Evolutionary conservation across 805 yeast genomes (phyloP).

Genomic region (Candida multigemmis): DNA sequence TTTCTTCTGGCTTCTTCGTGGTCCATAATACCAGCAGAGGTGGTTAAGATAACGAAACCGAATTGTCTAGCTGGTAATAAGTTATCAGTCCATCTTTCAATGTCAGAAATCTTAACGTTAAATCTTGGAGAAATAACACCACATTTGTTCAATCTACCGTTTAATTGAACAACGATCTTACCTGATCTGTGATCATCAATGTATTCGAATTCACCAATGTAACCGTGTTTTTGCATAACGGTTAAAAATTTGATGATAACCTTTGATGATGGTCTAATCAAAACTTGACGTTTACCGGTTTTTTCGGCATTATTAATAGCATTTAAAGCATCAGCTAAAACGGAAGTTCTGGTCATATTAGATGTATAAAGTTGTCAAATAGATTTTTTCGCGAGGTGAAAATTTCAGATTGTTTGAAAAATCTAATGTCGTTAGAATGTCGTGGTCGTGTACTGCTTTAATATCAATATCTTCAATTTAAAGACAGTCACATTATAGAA

Average conservation of each 20-base stretch:
- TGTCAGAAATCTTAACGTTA: slow-evolving; percentile 90
- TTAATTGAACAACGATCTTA: slow-evolving; percentile 90
- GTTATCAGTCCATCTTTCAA: slow-evolving; percentile 98
- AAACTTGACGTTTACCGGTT: slow-evolving; percentile 98
- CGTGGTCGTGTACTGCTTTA: no score
- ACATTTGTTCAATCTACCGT: slow-evolving; percentile 98
- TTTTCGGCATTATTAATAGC: slow-evolving; percentile 98
- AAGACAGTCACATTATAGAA: no score
- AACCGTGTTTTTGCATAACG: slow-evolving; percentile 97
- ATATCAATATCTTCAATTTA: no score
- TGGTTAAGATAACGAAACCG: slow-evolving; percentile 95
- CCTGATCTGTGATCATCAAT: slow-evolving; percentile 99
- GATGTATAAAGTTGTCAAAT: slow-evolving; percentile 1
- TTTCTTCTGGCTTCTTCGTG: slow-evolving; percentile 99
- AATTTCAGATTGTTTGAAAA: no score
- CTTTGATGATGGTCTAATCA: slow-evolving; percentile 97
- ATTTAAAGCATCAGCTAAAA: slow-evolving; percentile 96
- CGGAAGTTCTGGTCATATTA: slow-evolving; percentile 95
- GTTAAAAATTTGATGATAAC: slow-evolving; percentile 94
- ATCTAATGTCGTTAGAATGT: no score
- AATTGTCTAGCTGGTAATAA: slow-evolving; percentile 98
- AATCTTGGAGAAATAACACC: slow-evolving; percentile 99
- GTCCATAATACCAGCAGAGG: slow-evolving; percentile 99
- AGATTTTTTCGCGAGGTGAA: slow-evolving; percentile 3
- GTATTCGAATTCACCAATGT: slow-evolving; percentile 98